Evolutionary conservation across 768 basidiomycete genomes (phyloP).

Genomic region (Lanmaoa rubissima): DNA sequence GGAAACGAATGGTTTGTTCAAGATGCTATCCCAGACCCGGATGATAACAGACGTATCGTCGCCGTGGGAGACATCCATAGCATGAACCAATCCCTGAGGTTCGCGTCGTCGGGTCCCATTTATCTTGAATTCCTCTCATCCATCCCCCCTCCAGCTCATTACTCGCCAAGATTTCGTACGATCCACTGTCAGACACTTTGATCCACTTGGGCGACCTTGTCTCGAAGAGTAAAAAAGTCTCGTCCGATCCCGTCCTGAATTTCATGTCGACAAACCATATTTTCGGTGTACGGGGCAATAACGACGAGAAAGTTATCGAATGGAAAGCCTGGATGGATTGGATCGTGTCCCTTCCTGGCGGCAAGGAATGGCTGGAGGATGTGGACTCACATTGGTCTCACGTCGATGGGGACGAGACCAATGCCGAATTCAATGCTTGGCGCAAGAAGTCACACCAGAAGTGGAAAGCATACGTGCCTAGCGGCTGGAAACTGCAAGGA

Average conservation of each 20-base stretch:
- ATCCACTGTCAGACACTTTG: conserved; percentile 60
- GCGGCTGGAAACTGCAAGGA: conserved; percentile 70
- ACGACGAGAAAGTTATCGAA: conserved; percentile 88
- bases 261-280: conserved; percentile 65
- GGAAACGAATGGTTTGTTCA: background rate
- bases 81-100: conserved; percentile 69
- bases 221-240: conserved; percentile 54
- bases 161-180: conserved; percentile 58
- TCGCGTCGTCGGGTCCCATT: conserved; percentile 24
- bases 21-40: conserved; percentile 40
- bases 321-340: conserved; percentile 88
- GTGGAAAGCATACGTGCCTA: conserved; percentile 55
- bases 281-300: conserved; percentile 88
- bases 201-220: conserved; percentile 84
- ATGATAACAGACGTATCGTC: conserved; percentile 55
- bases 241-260: conserved; percentile 60
- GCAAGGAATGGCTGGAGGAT: conserved; percentile 52
- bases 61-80: conserved; percentile 90
- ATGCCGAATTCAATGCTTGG: conserved; percentile 36
- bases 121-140: background rate
- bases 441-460: conserved; percentile 34
- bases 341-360: conserved; percentile 49
- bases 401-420: conserved; percentile 28
- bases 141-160: conserved; percentile 46
- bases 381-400: conserved; percentile 45